Evolutionary conservation across 2,329 filamentous ascomycete genomes (phyloP), one percentile per base, ranked within the genome.

Genomic region (Fusarium mangiferae): DNA sequence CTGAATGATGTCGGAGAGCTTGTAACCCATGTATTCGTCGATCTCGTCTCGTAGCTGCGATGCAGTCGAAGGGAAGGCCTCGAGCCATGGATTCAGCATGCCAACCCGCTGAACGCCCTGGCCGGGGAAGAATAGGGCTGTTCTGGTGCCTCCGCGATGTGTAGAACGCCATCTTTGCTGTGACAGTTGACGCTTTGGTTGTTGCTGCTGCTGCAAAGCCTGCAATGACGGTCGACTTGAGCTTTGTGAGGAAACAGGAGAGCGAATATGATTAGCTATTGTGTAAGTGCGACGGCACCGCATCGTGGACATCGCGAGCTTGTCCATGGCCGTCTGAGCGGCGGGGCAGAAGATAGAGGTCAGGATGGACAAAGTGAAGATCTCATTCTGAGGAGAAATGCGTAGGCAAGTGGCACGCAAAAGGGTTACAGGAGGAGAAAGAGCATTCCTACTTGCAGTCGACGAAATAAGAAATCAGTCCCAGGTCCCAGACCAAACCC

Each of bases 41-140:
- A 98, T 95, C 83, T 98, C 93, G 74, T 98, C 91, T 71, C 98
- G 84, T 61, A 97, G 89, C n/a, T 90, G 90, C 48, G 88, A 88
- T 33, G 93, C 92, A 35, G 93, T 97, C 61, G 85, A 82, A 18
- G 96, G 96, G 81, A 98, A 98, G 66, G 92, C 91, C 78, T 95
- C 90, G 75, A 97, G 87, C 95, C 96, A 98, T 49, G 94, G 92
- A 39, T 88, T 90, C 65, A 94, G 87, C 94, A 97, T 97, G 82
- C 94, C 94, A 58, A 97, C 93, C 80, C 93, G 92, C 81, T 97
- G 94, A 24, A 97, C 94, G 76, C 94, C 94, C 84, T 97, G 94
- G 77, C 94, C 94, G 69, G 89, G 89, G 71, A 90, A 90, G 85
- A 90, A 90, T 61, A 90, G 86, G 67, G 89, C 89, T 62, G 89